A percentile compares a stretch with the other conserved stretches of the same genome.
phyloP scores from a whole-genome alignment of 1,139 yeast genomes.

The Suhomyces taliae region DNA sequence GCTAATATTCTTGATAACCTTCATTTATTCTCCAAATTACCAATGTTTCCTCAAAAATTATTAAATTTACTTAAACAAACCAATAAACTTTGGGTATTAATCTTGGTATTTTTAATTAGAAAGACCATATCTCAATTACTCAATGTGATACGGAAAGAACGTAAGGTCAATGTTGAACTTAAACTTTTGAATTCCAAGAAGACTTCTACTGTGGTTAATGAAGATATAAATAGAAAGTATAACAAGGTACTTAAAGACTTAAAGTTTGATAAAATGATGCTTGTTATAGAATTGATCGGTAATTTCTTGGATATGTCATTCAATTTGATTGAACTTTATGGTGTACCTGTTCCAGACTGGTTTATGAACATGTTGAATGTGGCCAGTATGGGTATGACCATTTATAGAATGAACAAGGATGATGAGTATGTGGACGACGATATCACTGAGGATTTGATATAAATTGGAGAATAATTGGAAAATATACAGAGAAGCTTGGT shows the following conservation, averaged over 20 bases:
- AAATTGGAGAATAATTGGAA: not conserved
- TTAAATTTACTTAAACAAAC: conserved; percentile 40
- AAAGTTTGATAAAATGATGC: conserved; percentile 47
- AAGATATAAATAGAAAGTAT: conserved; percentile 37
- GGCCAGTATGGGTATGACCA: conserved; percentile 50
- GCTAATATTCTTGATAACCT: conserved; percentile 47
- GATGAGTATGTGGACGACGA: conserved; percentile 51
- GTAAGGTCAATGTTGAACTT: conserved; percentile 40
- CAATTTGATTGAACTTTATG: conserved; percentile 42
- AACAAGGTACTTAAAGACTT: conserved; percentile 45
- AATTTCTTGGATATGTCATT: conserved; percentile 44
- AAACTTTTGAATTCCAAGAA: conserved; percentile 29
- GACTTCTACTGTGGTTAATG: conserved; percentile 23
- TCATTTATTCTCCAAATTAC: conserved; percentile 42
- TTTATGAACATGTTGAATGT: conserved; percentile 43
- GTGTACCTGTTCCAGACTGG: conserved; percentile 44
- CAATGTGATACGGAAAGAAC: conserved; percentile 41
- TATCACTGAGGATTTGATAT: conserved; percentile 45
- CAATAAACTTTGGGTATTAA: conserved; percentile 47
- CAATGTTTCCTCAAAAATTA: conserved; percentile 43
- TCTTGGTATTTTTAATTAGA: conserved; percentile 42
- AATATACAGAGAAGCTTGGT: no score
- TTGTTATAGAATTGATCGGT: conserved; percentile 43
- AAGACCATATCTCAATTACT: conserved; percentile 46
- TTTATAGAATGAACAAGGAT: conserved; percentile 53